phyloP scores from a whole-genome alignment of 371 early-diverging fungal genomes.

The Chytridiales sp. region DNA sequence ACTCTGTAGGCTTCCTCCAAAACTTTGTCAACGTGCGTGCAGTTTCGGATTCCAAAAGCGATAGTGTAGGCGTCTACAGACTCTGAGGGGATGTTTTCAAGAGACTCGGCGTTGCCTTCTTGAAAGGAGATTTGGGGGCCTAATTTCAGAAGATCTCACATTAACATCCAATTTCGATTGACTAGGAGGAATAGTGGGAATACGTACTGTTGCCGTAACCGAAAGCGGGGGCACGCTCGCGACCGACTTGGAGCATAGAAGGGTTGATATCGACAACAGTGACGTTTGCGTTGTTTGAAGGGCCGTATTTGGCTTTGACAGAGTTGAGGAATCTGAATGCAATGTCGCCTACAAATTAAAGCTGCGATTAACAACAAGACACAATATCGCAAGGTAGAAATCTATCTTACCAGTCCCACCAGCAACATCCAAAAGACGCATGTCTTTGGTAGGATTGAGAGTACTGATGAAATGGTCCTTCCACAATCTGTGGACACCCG shows the following conservation, averaged over 20 bases:
- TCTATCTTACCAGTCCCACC: constrained; percentile 85
- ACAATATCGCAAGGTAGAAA: not conserved
- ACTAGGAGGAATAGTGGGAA: not conserved
- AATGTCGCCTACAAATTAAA: constrained; percentile 74
- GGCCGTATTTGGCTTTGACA: constrained; percentile 62
- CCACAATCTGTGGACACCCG: constrained; percentile 93
- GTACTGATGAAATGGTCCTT: constrained; percentile 86
- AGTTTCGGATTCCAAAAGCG: constrained; percentile 96
- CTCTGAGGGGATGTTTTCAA: constrained; percentile 70
- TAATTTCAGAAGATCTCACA: not conserved
- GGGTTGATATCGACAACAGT: constrained; percentile 95
- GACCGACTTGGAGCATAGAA: constrained; percentile 90
- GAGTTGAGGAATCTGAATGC: constrained; percentile 89
- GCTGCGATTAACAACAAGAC: constrained; percentile 2
- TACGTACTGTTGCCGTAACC: constrained; percentile 32
- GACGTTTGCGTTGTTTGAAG: constrained; percentile 62
- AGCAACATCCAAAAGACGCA: constrained; percentile 91
- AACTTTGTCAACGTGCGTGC: constrained; percentile 89
- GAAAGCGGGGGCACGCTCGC: constrained; percentile 53
- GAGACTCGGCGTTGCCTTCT: constrained; percentile 90
- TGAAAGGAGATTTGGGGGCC: constrained; percentile 32
- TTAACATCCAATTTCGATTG: not conserved
- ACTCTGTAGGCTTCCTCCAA: constrained; percentile 90
- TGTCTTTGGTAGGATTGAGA: constrained; percentile 82
- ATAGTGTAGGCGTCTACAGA: constrained; percentile 92